These are phyloP conservation scores for Melaleuca quinquenervia DNA, from an alignment of 345 rosid species.

Conservation along the genomic window DNA sequence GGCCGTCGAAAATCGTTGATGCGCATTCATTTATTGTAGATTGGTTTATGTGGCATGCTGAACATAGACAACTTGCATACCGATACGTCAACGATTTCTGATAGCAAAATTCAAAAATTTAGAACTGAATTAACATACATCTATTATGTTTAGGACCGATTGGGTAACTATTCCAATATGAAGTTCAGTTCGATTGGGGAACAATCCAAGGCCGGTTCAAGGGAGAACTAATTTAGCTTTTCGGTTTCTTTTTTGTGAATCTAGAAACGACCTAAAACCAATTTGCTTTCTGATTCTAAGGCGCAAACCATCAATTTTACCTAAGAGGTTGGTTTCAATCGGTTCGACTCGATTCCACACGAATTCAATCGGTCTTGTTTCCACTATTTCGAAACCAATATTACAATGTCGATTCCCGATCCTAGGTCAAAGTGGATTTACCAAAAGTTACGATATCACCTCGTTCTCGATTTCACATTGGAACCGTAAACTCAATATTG, in stretches of 20 bases:
- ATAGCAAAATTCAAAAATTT: not conserved
- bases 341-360: not conserved
- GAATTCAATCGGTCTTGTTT: accelerated
- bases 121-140: accelerated
- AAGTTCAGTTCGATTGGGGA: accelerated
- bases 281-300: accelerated
- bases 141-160: not conserved
- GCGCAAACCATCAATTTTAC: accelerated
- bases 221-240: not conserved
- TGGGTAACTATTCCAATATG: not conserved
- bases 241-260: accelerated
- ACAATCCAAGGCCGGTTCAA: not conserved
- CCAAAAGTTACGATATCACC: no score
- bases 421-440: accelerated
- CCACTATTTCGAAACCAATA: no score
- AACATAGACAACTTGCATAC: not conserved
- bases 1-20: accelerated
- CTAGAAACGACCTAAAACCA: accelerated
- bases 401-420: not conserved
- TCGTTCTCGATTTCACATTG: no score
- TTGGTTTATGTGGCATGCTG: accelerated
- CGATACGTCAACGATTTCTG: accelerated
- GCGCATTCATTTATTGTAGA: accelerated
- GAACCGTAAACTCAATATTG: not conserved
- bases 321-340: not conserved